Evolutionary conservation across 148 eudicot genomes (phyloP).

Genomic region (Talinum fruticosum): DNA sequence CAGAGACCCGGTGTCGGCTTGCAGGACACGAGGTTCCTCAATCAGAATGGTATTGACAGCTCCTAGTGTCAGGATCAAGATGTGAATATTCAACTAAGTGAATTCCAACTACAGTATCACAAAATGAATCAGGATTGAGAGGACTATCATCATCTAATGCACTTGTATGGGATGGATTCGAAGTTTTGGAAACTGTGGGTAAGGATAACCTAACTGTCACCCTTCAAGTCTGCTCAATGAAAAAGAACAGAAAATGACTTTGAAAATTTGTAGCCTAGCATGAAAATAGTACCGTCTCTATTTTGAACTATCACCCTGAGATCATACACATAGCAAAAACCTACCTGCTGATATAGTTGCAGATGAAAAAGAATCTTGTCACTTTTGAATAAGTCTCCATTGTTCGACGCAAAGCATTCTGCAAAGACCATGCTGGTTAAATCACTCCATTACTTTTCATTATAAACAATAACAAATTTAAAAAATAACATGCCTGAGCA

Average conservation of each 20-base stretch:
- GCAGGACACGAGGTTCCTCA: background rate
- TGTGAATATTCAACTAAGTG: background rate
- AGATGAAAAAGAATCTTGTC: slow-evolving; percentile 93
- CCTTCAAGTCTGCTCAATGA: no score
- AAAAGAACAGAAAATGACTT: no score
- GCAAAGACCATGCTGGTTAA: slow-evolving; percentile 24
- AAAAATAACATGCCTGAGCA: slow-evolving; percentile 66
- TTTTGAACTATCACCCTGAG: background rate
- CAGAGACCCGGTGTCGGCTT: background rate
- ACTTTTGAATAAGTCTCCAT: slow-evolving; percentile 98
- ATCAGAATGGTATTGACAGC: background rate
- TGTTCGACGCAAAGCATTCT: slow-evolving; percentile 96
- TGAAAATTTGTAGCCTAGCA: no score
- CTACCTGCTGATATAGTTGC: slow-evolving; percentile 98
- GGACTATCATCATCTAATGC: background rate
- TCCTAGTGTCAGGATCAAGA: background rate
- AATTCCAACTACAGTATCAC: no score
- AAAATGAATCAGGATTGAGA: background rate
- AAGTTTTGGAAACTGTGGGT: background rate
- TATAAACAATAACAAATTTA: background rate
- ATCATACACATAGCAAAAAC: slow-evolving; percentile 1
- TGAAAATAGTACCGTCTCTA: no score
- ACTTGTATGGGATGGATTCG: background rate
- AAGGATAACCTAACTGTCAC: no score
- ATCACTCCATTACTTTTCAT: background rate